phyloP scores from a whole-genome alignment of 805 yeast species.

The Cyberlindnera japonica region DNA sequence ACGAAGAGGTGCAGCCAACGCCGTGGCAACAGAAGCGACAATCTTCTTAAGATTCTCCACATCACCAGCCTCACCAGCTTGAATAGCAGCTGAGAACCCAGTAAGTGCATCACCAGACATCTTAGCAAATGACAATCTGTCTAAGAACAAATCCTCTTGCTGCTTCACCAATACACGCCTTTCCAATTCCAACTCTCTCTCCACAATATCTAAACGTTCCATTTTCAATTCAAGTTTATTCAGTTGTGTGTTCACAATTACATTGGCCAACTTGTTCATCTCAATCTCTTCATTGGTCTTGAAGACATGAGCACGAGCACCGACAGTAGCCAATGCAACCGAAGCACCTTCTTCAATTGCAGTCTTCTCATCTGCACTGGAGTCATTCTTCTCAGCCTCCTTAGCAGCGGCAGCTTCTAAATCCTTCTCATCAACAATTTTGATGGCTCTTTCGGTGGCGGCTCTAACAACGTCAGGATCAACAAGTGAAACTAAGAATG shows the following conservation, averaged over 20 bases:
- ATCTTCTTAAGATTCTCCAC: slow-evolving; percentile 10
- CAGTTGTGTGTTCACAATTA: slow-evolving; percentile 58
- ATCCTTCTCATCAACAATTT: slow-evolving; percentile 25
- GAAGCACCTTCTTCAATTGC: slow-evolving; percentile 30
- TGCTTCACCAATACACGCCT: slow-evolving; percentile 55
- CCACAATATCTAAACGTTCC: slow-evolving; percentile 54
- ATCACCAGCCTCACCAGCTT: slow-evolving; percentile 2
- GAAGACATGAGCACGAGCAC: slow-evolving; percentile 75
- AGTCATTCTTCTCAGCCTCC: slow-evolving; percentile 17
- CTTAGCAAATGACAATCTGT: slow-evolving; percentile 62
- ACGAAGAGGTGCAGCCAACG: slow-evolving; percentile 31
- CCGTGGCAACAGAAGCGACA: slow-evolving; percentile 25
- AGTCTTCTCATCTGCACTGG: slow-evolving; percentile 33
- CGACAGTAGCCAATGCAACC: slow-evolving; percentile 35
- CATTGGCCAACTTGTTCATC: slow-evolving; percentile 54
- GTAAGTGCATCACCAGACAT: slow-evolving; percentile 47
- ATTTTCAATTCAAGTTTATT: slow-evolving; percentile 64
- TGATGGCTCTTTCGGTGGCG: slow-evolving; percentile 63
- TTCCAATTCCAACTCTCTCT: slow-evolving; percentile 62
- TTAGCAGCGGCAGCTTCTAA: slow-evolving; percentile 17
- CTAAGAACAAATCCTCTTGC: slow-evolving; percentile 64
- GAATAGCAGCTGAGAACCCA: slow-evolving; percentile 35
- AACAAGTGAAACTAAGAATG: slow-evolving; percentile 79
- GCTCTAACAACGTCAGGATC: slow-evolving; percentile 84
- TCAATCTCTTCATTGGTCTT: slow-evolving; percentile 80